Conservation (phyloP, 2,329 filamentous ascomycete species). For the Zymoseptoria crescenta region DNA sequence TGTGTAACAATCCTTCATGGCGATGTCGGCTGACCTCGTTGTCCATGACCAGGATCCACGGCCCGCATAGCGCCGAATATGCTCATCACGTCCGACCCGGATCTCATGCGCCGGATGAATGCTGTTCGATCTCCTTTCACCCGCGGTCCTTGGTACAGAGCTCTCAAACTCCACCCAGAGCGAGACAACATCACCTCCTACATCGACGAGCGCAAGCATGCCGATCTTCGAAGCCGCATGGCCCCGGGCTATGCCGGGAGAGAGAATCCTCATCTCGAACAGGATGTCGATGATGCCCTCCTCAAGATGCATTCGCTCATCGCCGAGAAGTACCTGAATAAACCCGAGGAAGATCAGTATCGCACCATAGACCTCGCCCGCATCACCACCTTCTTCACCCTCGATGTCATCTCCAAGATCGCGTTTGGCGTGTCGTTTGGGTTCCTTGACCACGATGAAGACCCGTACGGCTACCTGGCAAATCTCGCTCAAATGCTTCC, state of each 20-base stretch:
- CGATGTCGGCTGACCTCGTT: not conserved
- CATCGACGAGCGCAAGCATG: constrained; percentile 33
- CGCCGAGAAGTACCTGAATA: constrained; percentile 28
- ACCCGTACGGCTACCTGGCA: constrained; percentile 43
- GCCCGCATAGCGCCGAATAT: constrained; percentile 31
- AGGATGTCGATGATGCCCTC: constrained; percentile 31
- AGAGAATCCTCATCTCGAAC: constrained; percentile 32
- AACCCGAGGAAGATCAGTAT: constrained; percentile 24
- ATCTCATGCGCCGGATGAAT: constrained; percentile 33
- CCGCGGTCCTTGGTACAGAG: constrained; percentile 31
- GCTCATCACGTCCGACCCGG: constrained; percentile 32
- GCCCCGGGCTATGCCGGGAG: constrained; percentile 35
- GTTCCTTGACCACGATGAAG: constrained; percentile 41
- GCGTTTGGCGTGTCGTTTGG: constrained; percentile 42
- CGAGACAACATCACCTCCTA: constrained; percentile 35
- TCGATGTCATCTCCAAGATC: constrained; percentile 36
- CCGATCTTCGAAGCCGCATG: constrained; percentile 31
- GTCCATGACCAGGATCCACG: constrained; percentile 27
- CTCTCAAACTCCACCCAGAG: constrained; percentile 33
- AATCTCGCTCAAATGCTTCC: constrained; percentile 38
- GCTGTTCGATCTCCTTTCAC: constrained; percentile 32
- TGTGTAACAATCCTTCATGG: not conserved
- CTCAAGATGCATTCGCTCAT: constrained; percentile 30
- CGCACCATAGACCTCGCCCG: constrained; percentile 31
- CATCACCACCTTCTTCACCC: constrained; percentile 33